Evolutionary conservation across 169 alveolate genomes (phyloP).

Genomic region (Sarcocystis neurona): DNA sequence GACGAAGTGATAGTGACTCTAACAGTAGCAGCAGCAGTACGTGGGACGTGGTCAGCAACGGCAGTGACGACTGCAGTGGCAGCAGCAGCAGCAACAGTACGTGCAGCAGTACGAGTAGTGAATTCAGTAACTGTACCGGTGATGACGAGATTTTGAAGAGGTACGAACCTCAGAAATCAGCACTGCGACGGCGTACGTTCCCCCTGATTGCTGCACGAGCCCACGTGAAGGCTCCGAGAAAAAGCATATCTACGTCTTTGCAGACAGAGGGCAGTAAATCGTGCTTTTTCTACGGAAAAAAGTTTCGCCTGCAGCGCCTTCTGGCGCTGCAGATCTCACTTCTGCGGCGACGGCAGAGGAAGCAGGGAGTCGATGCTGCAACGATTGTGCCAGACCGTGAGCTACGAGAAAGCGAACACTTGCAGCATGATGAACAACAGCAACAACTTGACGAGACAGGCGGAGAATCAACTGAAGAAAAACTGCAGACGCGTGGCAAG

Average conservation of each 20-base stretch:
- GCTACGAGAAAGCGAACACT: background rate
- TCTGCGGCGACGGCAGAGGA: no score
- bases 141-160: constrained; percentile 13
- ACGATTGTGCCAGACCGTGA: no score
- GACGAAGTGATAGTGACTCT: background rate
- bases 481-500: background rate
- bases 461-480: background rate
- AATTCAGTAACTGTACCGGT: constrained; percentile 1
- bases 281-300: constrained; percentile 19
- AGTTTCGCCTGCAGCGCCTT: no score
- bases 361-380: no score
- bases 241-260: background rate
- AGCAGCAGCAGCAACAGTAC: constrained; percentile 45
- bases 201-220: constrained; percentile 3
- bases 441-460: background rate
- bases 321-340: no score
- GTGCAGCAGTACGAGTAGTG: constrained; percentile 24
- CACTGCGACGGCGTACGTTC: background rate
- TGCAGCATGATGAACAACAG: background rate
- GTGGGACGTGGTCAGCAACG: background rate
- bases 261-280: background rate
- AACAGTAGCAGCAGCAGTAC: constrained; percentile 20
- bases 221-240: constrained; percentile 4
- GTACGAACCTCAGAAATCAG: background rate
- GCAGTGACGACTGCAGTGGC: constrained; percentile 36